Percentiles rank a stretch among this genome's conserved stretches.
phyloP scores from a whole-genome alignment of 495 filamentous ascomycete species.

The Penicillium ucsense region DNA sequence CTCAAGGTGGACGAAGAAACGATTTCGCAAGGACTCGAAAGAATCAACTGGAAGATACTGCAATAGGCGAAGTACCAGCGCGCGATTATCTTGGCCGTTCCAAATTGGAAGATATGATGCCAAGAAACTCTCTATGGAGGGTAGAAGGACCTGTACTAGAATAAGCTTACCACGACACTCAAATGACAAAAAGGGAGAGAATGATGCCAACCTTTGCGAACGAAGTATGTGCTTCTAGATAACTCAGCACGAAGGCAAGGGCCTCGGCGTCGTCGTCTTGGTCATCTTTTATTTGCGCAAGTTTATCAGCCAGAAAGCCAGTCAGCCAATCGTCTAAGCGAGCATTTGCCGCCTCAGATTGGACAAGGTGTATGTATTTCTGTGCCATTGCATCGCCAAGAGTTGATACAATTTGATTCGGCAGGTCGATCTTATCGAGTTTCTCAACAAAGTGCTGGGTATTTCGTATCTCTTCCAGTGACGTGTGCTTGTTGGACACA shows the following conservation, averaged over 20 bases:
- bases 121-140: constrained; percentile 54
- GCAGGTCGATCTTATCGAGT: constrained; percentile 70
- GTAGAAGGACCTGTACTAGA: constrained; percentile 45
- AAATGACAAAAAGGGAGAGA: constrained; percentile 1
- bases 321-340: constrained; percentile 60
- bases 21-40: constrained; percentile 40
- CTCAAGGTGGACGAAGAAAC: constrained; percentile 50
- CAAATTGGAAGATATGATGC: constrained; percentile 51
- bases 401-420: constrained; percentile 70
- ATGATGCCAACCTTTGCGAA: constrained; percentile 49
- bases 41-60: constrained; percentile 50
- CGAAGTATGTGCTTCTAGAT: constrained; percentile 48
- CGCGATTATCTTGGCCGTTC: constrained; percentile 52
- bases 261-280: constrained; percentile 39
- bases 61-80: constrained; percentile 56
- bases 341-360: constrained; percentile 43
- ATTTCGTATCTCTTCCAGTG: constrained; percentile 70
- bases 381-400: constrained; percentile 69
- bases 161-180: constrained; percentile 5
- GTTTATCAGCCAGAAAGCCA: constrained; percentile 48
- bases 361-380: constrained; percentile 58
- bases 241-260: constrained; percentile 41
- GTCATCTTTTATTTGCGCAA: constrained; percentile 42
- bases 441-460: constrained; percentile 63
- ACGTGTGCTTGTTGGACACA: constrained; percentile 37